Base-by-base conservation (phyloP, 1,139 yeast species). In the Diutina ranongensis region DNA sequence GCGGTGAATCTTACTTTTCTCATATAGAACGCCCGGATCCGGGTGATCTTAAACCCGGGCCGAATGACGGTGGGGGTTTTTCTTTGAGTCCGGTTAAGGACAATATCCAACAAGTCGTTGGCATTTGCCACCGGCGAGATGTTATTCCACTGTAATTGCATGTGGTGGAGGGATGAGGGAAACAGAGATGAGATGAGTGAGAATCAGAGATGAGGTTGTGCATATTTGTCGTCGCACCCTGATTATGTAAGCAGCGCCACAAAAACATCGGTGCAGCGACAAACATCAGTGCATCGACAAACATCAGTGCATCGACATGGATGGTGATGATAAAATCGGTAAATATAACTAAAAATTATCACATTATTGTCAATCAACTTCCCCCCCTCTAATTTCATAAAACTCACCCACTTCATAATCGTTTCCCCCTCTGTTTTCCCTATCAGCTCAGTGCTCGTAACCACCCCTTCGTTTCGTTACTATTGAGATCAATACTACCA, bases 81-180 rank as follows among this genome's bases (percentile, higher is more conserved):
- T 69, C 99, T 80, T 71, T 92, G 99, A 1, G 99, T 92, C 62
- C 97, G 78, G 74, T 92, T 92, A 55, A 92, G 83, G 53, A 94
- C 95, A 53, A 92, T 88, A 67, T 92, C 99, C 79, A 92, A 75
- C 76, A 89, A 76, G 59, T 92, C 97, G 65, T 84, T 86, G 59
- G 95, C 72, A 54, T 82, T 82, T 45, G 97, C 94, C 52, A 92
- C 95, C 46, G 94, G 81, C 36, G 97, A 95, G 60, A 92, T 92
- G 66, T 89, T 97, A 68, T 92, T 92, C 97, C 97, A 92, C 48
- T 97, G 83, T 56, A 92, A 80, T 72, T 92, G 97, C 97, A 92
- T 92, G 28, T 15, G 13, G 33, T 20, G 21, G 40, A 27, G 36
- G 19, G 16, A 25, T 16, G 41, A 35, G 34, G 38, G 15, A 21